phyloP scores from a whole-genome alignment of 495 filamentous ascomycete species.

The Tricharina praecox region DNA sequence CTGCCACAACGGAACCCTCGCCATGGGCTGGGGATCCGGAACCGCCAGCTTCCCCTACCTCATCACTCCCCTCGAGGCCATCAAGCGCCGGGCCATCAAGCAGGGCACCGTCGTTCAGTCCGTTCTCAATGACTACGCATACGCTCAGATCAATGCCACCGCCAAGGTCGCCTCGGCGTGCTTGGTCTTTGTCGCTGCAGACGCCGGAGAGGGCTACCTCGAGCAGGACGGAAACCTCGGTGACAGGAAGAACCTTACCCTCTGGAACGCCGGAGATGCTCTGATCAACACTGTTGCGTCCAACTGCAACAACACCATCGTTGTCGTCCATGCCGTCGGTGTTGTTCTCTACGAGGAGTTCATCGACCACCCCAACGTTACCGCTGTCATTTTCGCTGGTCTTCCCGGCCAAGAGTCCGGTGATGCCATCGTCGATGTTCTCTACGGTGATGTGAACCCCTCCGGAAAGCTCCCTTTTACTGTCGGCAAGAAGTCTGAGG shows the following conservation, averaged over 20 bases:
- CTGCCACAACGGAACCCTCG: slow-evolving; percentile 70
- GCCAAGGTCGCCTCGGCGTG: slow-evolving; percentile 53
- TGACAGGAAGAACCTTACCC: slow-evolving; percentile 82
- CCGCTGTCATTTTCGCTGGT: slow-evolving; percentile 86
- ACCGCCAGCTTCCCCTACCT: slow-evolving; percentile 84
- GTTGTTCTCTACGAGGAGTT: slow-evolving; percentile 63
- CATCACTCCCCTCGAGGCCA: slow-evolving; percentile 69
- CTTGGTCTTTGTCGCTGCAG: slow-evolving; percentile 77
- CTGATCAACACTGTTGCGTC: slow-evolving; percentile 62
- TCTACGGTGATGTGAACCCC: slow-evolving; percentile 80
- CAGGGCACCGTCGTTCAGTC: slow-evolving; percentile 50
- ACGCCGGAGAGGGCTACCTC: slow-evolving; percentile 78
- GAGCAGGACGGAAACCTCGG: slow-evolving; percentile 68
- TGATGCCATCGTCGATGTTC: slow-evolving; percentile 74
- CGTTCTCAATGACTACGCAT: slow-evolving; percentile 60
- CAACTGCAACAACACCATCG: slow-evolving; percentile 75
- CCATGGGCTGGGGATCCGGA: slow-evolving; percentile 89
- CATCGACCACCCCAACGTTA: slow-evolving; percentile 76
- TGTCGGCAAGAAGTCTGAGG: slow-evolving; percentile 52
- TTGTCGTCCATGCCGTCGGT: slow-evolving; percentile 75
- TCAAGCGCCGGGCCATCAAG: slow-evolving; percentile 50
- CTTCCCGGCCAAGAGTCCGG: slow-evolving; percentile 85
- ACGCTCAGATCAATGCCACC: slow-evolving; percentile 39
- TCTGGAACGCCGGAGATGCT: slow-evolving; percentile 67
- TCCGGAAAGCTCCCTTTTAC: slow-evolving; percentile 78